Evolutionary conservation across 768 basidiomycete species (phyloP).

Genomic region (Punctularia strigosozonata): DNA sequence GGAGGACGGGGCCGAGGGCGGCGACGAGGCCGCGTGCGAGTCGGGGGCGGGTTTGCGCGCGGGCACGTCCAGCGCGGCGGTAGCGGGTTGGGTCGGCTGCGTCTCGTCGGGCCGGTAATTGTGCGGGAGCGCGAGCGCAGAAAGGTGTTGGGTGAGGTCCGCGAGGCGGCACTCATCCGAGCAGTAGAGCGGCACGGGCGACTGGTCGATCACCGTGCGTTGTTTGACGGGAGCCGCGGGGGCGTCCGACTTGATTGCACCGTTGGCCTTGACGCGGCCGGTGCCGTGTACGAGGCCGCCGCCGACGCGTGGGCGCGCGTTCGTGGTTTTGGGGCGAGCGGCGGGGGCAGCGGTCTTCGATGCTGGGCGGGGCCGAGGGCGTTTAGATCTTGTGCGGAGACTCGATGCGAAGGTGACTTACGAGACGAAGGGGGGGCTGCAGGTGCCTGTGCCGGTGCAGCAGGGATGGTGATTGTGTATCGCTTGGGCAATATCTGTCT

Average conservation of each 20-base stretch:
- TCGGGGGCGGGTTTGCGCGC: conserved; percentile 28
- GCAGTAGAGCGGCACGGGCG: conserved; percentile 75
- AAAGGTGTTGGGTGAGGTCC: conserved; percentile 31
- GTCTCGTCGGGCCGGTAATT: conserved; percentile 36
- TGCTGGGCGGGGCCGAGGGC: conserved; percentile 11
- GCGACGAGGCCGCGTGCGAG: conserved; percentile 17
- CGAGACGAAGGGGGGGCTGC: conserved; percentile 28
- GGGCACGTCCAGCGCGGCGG: conserved; percentile 26
- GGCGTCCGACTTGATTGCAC: conserved; percentile 33
- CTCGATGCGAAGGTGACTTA: conserved; percentile 15
- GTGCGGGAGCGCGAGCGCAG: conserved; percentile 25
- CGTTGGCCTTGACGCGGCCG: conserved; percentile 48
- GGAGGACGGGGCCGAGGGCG: conserved; percentile 24
- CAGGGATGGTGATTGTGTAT: conserved; percentile 33
- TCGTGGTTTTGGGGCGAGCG: conserved; percentile 20
- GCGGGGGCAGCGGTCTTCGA: conserved; percentile 17
- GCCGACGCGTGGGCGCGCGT: conserved; percentile 21
- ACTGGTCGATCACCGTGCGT: conserved; percentile 67
- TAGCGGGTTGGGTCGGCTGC: conserved; percentile 26
- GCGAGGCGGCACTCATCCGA: conserved; percentile 61
- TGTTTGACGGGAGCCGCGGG: conserved; percentile 26
- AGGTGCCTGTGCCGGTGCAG: conserved; percentile 21
- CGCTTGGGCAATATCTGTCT: conserved; percentile 75
- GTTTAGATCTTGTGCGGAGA: background rate
- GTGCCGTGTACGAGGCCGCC: conserved; percentile 57